phyloP scores from a whole-genome alignment of 2,329 filamentous ascomycete species.

The Fusarium pininemorale region DNA sequence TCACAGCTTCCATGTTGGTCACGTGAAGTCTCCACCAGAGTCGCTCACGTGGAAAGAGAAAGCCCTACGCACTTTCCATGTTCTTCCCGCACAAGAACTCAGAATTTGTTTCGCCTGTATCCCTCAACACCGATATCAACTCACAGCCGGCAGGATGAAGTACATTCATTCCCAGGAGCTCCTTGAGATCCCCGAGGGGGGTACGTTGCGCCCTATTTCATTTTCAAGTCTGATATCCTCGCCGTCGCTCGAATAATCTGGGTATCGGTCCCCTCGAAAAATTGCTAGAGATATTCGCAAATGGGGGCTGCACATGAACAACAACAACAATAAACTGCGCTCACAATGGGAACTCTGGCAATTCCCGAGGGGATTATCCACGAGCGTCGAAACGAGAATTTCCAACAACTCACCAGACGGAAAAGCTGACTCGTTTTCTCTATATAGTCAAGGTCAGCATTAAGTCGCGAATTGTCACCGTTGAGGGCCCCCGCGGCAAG shows the following conservation, averaged over 20 bases:
- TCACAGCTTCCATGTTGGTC: not conserved
- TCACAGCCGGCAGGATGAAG: slow-evolving; percentile 86
- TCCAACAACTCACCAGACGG: slow-evolving; percentile 2
- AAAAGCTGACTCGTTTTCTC: slow-evolving; percentile 44
- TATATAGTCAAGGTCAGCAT: slow-evolving; percentile 96
- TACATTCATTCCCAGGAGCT: slow-evolving; percentile 99
- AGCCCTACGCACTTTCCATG: slow-evolving; percentile 48
- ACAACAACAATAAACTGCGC: slow-evolving; percentile 19
- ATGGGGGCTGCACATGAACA: slow-evolving; percentile 23
- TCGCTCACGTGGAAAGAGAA: slow-evolving; percentile 49
- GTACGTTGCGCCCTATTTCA: slow-evolving; percentile 67
- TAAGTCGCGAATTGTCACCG: slow-evolving; percentile 95
- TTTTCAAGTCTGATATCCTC: slow-evolving; percentile 8
- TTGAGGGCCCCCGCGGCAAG: slow-evolving; percentile 98
- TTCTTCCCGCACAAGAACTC: slow-evolving; percentile 50
- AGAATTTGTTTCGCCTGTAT: not conserved
- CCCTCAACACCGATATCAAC: slow-evolving; percentile 56
- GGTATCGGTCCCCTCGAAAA: slow-evolving; percentile 9
- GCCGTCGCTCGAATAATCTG: slow-evolving; percentile 10
- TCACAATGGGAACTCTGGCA: slow-evolving; percentile 1
- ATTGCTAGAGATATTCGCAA: slow-evolving; percentile 26
- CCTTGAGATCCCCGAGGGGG: slow-evolving; percentile 95
- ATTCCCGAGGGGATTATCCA: not conserved
- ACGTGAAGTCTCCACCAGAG: slow-evolving; percentile 33
- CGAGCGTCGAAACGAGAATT: slow-evolving; percentile 1